A percentile compares a stretch with the other conserved stretches of the same genome.
Evolutionary conservation across 257 asterid species (phyloP).

Genomic region (Salvia miltiorrhiza): DNA sequence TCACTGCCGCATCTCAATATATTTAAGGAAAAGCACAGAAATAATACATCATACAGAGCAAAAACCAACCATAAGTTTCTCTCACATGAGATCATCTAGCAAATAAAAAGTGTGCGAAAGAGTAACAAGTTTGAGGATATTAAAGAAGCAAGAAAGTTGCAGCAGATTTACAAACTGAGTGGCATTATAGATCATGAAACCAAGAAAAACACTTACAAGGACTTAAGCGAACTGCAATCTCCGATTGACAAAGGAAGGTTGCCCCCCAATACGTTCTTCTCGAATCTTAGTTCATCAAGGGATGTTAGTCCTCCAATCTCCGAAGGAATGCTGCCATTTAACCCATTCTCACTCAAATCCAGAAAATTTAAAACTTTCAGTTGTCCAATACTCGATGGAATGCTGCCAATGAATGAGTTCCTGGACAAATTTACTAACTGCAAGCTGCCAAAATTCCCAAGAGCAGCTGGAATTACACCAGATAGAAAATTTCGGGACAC

Average conservation of each 20-base stretch:
- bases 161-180: background rate
- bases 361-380: constrained; percentile 43
- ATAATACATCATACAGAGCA: background rate
- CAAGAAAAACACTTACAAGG: constrained; percentile 55
- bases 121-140: background rate
- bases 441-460: constrained; percentile 56
- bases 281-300: constrained; percentile 52
- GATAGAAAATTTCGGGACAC: constrained; percentile 47
- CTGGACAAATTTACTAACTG: constrained; percentile 47
- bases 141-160: background rate
- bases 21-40: background rate
- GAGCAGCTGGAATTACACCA: constrained; percentile 50
- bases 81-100: background rate
- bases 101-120: background rate
- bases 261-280: constrained; percentile 56
- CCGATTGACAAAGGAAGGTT: constrained; percentile 60
- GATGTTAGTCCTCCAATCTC: constrained; percentile 65
- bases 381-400: constrained; percentile 49
- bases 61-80: background rate
- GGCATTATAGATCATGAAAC: constrained; percentile 13
- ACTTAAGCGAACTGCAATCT: constrained; percentile 46
- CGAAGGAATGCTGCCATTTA: constrained; percentile 66
- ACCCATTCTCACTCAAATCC: constrained; percentile 63
- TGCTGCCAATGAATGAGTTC: constrained; percentile 45
- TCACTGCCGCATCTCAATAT: background rate